Base-by-base conservation (phyloP, 192 early-diverging fungal genomes). In the Podila clonocystis region DNA sequence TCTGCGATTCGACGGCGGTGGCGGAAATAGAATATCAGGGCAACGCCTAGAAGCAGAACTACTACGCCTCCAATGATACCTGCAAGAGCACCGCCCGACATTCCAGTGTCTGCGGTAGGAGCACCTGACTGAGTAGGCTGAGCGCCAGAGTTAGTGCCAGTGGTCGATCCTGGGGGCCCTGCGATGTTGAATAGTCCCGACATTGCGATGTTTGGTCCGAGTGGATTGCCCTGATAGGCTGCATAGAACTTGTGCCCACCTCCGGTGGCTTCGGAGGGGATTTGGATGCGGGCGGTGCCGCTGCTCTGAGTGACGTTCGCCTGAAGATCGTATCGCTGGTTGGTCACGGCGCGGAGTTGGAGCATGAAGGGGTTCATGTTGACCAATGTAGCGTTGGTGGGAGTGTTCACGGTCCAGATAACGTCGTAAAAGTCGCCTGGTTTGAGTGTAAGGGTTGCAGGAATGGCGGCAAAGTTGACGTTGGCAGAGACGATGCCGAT, bases 231-330 rank as follows among this genome's bases (percentile, higher is more conserved):
- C 30, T 8, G 3, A 26, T 79, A 79, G 8, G 30, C 12, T 11
- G 60, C 63, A n/a, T 79, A 79, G 59, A 79, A 79, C 20, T 70
- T 79, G 49, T 79, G 76, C 59, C 64, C n/a, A 36, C 77, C 77
- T 48, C 77, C 77, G 28, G 77, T 80, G 13, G 67, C 70, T 3
- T 36, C 24, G 2, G 36, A 12, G 7, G 77, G 77, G 29, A 80
- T 73, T 5, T 19, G 19, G 13, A 68, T 62, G 3, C 0, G 9
- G 9, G 64, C 9, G 5, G 22, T 36, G 17, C 34, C 6, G 5
- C 8, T 9, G 12, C 5, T 13, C 49, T 80, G 77, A 5, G 62
- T 1, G 50, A 80, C 57, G 50, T 24, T 41, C 15, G 12, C 3
- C 24, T 61, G 59, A 20, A 80, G 45, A 28, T 7, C 0, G 34